Conservation (phyloP, 768 basidiomycete species). For the Gloeostereum incarnatum region DNA sequence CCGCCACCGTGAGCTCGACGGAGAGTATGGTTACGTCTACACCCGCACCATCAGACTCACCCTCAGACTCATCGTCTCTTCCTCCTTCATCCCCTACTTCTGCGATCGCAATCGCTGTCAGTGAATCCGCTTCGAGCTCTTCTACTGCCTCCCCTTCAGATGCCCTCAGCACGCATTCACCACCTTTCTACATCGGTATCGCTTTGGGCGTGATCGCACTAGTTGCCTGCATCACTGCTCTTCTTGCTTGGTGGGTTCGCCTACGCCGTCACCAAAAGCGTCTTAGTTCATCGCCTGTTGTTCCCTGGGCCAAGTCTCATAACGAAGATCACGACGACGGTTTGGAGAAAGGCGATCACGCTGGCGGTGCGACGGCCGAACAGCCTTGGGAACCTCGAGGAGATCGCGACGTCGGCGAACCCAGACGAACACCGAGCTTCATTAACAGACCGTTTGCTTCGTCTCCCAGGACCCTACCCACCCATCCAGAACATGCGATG, state of each 20-base stretch:
- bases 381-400: slow-evolving; percentile 25
- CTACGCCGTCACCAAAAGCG: slow-evolving; percentile 24
- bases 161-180: too few species aligned
- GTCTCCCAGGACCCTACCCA: slow-evolving; percentile 13
- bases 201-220: slow-evolving; percentile 36
- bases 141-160: too few species aligned
- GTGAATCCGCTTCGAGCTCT: too few species aligned
- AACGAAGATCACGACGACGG: slow-evolving; percentile 10
- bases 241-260: slow-evolving; percentile 42
- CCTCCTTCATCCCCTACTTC: too few species aligned
- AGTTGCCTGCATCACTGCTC: slow-evolving; percentile 31
- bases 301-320: slow-evolving; percentile 23
- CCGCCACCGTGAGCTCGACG: too few species aligned
- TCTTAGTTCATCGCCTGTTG: slow-evolving; percentile 21
- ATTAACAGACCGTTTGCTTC: slow-evolving; percentile 12
- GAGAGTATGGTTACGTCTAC: too few species aligned
- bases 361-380: slow-evolving; percentile 15
- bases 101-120: too few species aligned
- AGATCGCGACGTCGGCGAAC: slow-evolving; percentile 34
- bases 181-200: slow-evolving; percentile 42
- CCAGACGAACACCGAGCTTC: slow-evolving; percentile 22
- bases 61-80: too few species aligned
- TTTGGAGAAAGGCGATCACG: slow-evolving; percentile 1
- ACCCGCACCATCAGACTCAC: too few species aligned
- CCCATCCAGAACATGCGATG: slow-evolving; percentile 6